Conservation (phyloP, 1,284 basidiomycete species). For the Sporisorium iseilematis-ciliati region DNA sequence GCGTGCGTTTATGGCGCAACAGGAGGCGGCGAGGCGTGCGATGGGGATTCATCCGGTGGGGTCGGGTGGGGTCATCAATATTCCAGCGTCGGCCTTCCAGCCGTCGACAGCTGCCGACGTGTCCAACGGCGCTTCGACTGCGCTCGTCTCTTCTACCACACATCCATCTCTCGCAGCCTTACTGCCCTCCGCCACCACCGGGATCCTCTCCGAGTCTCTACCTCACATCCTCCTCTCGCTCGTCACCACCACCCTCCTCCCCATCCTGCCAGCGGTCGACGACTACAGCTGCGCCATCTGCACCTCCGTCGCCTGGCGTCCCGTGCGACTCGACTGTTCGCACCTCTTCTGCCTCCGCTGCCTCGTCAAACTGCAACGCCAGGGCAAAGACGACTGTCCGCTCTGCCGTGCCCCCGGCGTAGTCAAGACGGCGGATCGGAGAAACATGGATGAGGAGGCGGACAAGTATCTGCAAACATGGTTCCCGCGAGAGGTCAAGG, state of each 20-base stretch:
- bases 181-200: constrained; percentile 59
- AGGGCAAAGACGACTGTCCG: constrained; percentile 83
- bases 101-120: constrained; percentile 12
- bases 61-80: constrained; percentile 34
- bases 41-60: constrained; percentile 44
- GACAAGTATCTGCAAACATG: constrained; percentile 89
- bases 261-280: constrained; percentile 85
- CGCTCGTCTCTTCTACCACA: constrained; percentile 44
- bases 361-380: constrained; percentile 92
- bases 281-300: constrained; percentile 74
- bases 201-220: constrained; percentile 71
- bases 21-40: constrained; percentile 49
- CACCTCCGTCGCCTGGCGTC: constrained; percentile 70
- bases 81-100: constrained; percentile 39
- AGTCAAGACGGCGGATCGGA: constrained; percentile 61
- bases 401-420: constrained; percentile 75
- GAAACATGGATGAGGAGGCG: constrained; percentile 81
- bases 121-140: constrained; percentile 21
- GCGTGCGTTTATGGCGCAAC: constrained; percentile 58
- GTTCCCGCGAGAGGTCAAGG: constrained; percentile 87
- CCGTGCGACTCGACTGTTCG: constrained; percentile 82
- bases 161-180: constrained; percentile 62
- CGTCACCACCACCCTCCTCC: constrained; percentile 84
- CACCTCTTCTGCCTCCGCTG: constrained; percentile 93
- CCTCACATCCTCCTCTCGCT: constrained; percentile 86